These are phyloP conservation scores for Sophora flavescens DNA, from an alignment of 306 rosid species.

Conservation along the genomic window DNA sequence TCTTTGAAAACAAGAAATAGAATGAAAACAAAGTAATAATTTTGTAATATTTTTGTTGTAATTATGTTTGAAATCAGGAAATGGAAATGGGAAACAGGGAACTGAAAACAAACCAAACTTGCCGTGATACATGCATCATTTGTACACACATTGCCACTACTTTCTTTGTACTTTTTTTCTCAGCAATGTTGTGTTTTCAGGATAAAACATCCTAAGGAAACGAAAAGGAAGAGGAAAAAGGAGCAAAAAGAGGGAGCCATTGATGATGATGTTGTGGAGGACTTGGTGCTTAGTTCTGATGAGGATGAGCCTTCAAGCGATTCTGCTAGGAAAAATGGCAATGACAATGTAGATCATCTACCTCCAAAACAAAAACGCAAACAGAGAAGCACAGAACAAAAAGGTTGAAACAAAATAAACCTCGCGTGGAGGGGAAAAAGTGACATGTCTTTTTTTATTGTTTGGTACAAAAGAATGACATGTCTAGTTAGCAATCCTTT, in stretches of 20 bases:
- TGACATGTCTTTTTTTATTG: conserved; percentile 20
- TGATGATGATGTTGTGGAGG: conserved; percentile 90
- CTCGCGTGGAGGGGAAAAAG: conserved; percentile 48
- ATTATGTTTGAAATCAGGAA: no score
- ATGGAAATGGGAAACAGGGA: no score
- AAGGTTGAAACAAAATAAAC: conserved; percentile 52
- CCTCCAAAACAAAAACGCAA: conserved; percentile 52
- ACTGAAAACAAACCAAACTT: no score
- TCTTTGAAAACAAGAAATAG: no score
- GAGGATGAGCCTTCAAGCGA: conserved; percentile 61
- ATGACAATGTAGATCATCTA: conserved; percentile 28
- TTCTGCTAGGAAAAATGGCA: conserved; percentile 53
- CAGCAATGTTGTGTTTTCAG: conserved; percentile 50
- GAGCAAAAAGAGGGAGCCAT: conserved; percentile 52
- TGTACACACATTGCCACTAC: conserved; percentile 13
- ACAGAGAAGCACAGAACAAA: conserved; percentile 52
- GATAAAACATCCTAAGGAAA: conserved; percentile 56
- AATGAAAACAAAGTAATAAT: no score
- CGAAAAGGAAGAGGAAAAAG: conserved; percentile 58
- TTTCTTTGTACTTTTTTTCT: conserved; percentile 33
- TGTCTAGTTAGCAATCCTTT: conserved; percentile 35
- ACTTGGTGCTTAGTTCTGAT: conserved; percentile 88
- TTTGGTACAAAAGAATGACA: neutral
- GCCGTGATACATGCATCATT: neutral
- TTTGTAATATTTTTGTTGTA: no score